Evolutionary conservation across 1,284 basidiomycete genomes (phyloP), one percentile per base, ranked within the genome.

Genomic region (Boletus mariae): DNA sequence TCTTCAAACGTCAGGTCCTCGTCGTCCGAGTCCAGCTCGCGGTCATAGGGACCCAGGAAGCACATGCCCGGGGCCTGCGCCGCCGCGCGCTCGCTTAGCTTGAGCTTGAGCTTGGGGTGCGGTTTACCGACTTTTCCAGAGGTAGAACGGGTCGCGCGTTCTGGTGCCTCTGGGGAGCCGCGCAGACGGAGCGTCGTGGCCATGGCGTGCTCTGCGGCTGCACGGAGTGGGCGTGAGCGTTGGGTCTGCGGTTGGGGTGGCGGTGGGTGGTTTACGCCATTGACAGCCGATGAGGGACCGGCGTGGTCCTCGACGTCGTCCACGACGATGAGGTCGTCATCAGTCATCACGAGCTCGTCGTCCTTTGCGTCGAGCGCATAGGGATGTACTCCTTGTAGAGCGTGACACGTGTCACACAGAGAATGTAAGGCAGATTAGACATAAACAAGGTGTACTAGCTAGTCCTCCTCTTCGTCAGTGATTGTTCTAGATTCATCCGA

Each of bases 1-100:
- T 99, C 97, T 72, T 99, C 97, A 65, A 99, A 98, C 4, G 87
- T 86, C 54, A 99, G 72, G 48, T 98, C 95, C 57, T 97, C 93
- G 57, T 96, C 92, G 60, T 90, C 89, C 56, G 92, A 94, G 70
- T 99, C 96, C 51, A 99, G 76, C 68, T 98, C 97, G 41, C 96
- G 78, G 72, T 98, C 94, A 68, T 92, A 96, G 20, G 87, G 79
- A 23, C 92, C 93, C 48, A 95, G 71, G 69, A 93, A 94, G 44
- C 85, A 90, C 79, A 83, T 86, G 49, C 85, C 86, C 45, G 86
- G 85, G 29, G 85, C 87, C 63, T 85, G 82, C 41, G 84, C 82
- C 20, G 80, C 88, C 17, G 85, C 82, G 65, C 90, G 90, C 49
- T 90, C 88, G 68, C 87, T 85, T 61, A 92, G 71, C 72, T 92